These are phyloP conservation scores for Mycena indigotica DNA, from an alignment of 768 basidiomycete genomes.

Conservation along the genomic window DNA sequence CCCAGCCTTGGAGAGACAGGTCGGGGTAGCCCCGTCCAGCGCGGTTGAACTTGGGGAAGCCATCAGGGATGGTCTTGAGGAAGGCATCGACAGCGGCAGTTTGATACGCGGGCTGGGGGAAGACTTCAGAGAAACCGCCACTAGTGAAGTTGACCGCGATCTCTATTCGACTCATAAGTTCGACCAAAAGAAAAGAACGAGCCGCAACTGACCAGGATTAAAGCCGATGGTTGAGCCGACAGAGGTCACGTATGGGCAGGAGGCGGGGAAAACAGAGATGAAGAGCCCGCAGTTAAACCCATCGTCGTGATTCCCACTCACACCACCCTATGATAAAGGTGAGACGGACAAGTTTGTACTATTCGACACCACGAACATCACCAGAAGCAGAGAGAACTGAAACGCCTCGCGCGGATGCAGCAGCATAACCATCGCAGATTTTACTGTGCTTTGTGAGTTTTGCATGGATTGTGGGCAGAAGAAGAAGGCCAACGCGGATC, in stretches of 20 bases:
- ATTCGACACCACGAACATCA: conserved; percentile 4
- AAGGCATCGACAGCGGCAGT: conserved; percentile 32
- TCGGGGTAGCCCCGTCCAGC: conserved; percentile 25
- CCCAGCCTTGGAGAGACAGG: conserved; percentile 2
- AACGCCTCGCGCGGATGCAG: conserved; percentile 33
- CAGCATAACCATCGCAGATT: conserved; percentile 46
- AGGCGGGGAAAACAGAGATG: conserved; percentile 14
- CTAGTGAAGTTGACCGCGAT: conserved; percentile 21
- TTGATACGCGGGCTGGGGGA: conserved; percentile 41
- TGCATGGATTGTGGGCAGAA: conserved; percentile 41
- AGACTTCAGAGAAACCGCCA: conserved; percentile 19
- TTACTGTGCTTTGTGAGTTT: conserved; percentile 43
- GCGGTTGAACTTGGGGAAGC: conserved; percentile 43
- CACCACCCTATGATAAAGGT: conserved; percentile 7
- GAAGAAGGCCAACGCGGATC: conserved; percentile 35
- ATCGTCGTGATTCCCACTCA: conserved; percentile 5
- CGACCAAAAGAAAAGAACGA: background rate
- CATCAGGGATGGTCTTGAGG: conserved; percentile 32
- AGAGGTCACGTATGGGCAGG: conserved; percentile 26
- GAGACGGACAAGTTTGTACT: background rate
- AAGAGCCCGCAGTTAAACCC: conserved; percentile 3
- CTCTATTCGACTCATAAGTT: background rate
- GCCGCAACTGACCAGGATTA: conserved; percentile 1
- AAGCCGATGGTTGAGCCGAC: conserved; percentile 25
- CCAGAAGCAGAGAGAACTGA: conserved; percentile 14